Conservation (phyloP, 805 yeast species). For the Wickerhamomyces bovis region DNA sequence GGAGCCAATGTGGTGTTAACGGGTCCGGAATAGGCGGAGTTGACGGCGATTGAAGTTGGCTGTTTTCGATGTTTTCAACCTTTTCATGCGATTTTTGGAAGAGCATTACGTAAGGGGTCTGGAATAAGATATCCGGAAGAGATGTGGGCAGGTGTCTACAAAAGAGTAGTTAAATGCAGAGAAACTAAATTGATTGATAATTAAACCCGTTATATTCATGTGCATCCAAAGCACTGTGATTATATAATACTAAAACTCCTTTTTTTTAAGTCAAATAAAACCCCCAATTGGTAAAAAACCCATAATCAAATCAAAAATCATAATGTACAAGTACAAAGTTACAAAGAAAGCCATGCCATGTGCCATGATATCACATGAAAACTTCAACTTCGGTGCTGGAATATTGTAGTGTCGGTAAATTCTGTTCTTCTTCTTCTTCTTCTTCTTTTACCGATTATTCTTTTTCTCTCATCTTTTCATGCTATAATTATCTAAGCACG, state of each 20-base stretch:
- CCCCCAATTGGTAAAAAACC: background rate
- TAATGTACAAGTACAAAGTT: background rate
- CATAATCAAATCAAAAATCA: background rate
- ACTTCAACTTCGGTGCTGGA: no score
- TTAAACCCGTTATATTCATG: background rate
- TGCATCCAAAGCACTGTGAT: background rate
- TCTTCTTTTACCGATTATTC: no score
- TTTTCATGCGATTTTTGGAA: background rate
- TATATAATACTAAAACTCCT: background rate
- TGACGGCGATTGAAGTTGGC: no score
- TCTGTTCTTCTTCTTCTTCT: background rate
- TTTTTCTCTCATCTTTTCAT: background rate
- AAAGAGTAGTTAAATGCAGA: no score
- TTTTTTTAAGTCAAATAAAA: background rate
- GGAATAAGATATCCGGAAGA: no score
- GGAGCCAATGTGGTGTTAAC: no score
- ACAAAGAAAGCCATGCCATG: background rate
- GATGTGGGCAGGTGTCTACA: no score
- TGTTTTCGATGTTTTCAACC: no score
- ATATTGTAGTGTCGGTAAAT: no score
- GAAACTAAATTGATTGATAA: background rate
- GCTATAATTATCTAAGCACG: slow-evolving; percentile 12
- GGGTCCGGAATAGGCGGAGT: no score
- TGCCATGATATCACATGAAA: no score
- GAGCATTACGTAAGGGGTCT: background rate